These are phyloP conservation scores for Russula ochroleuca DNA, from an alignment of 768 basidiomycete species.

Conservation along the genomic window DNA sequence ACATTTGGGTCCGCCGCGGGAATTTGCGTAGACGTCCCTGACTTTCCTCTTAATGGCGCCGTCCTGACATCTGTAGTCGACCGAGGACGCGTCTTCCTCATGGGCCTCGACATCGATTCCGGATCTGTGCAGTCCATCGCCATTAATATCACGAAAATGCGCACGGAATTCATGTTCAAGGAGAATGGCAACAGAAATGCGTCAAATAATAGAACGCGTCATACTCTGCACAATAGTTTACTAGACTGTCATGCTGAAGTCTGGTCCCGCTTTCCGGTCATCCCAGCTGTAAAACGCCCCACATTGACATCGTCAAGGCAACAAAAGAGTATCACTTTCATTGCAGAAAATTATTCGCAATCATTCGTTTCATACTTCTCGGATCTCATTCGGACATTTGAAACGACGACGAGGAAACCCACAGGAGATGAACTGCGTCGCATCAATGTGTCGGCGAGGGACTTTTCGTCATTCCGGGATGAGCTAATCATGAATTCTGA, in stretches of 20 bases:
- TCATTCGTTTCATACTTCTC: slow-evolving; percentile 43
- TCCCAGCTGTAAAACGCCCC: slow-evolving; percentile 17
- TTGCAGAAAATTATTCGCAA: slow-evolving; percentile 38
- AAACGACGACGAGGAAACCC: slow-evolving; percentile 50
- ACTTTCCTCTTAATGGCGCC: slow-evolving; percentile 29
- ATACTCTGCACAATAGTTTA: slow-evolving; percentile 40
- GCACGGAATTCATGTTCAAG: slow-evolving; percentile 54
- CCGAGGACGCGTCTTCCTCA: slow-evolving; percentile 41
- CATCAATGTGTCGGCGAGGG: slow-evolving; percentile 36
- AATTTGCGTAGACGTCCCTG: slow-evolving; percentile 37
- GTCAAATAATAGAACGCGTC: slow-evolving; percentile 22
- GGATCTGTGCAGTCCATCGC: slow-evolving; percentile 41
- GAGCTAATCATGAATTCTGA: slow-evolving; percentile 13
- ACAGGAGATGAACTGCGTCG: slow-evolving; percentile 42
- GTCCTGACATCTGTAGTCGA: slow-evolving; percentile 45
- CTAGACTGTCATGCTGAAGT: slow-evolving; percentile 21
- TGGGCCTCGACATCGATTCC: slow-evolving; percentile 38
- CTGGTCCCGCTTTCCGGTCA: slow-evolving; percentile 19
- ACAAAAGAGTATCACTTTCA: slow-evolving; percentile 41
- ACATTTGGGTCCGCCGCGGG: slow-evolving; percentile 53
- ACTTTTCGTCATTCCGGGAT: slow-evolving; percentile 33
- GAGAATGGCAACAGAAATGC: slow-evolving; percentile 36
- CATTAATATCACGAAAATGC: slow-evolving; percentile 50
- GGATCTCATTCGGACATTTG: slow-evolving; percentile 45
- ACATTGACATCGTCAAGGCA: slow-evolving; percentile 24